Percentiles rank a stretch among this genome's conserved stretches.
Conservation (phyloP, 192 early-diverging fungal species). For the Backusella morwellensis region DNA sequence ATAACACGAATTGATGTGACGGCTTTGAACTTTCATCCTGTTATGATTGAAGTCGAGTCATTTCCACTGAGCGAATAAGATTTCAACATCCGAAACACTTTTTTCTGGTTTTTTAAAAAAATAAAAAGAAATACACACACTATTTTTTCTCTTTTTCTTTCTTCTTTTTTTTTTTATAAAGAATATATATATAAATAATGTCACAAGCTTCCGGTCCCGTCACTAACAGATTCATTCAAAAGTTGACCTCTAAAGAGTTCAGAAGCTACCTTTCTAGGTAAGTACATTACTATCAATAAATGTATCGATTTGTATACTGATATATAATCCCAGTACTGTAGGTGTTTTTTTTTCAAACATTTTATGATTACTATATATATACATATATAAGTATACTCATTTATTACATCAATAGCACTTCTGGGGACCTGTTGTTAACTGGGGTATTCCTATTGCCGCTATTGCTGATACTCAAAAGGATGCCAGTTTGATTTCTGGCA, state of each 20-base stretch:
- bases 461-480: conserved; percentile 90
- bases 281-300: neutral
- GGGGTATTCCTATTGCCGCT: conserved; percentile 96
- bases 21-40: conserved; percentile 6
- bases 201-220: conserved; percentile 42
- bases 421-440: conserved; percentile 72
- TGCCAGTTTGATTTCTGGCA: conserved; percentile 88
- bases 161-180: neutral
- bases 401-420: conserved; percentile 41
- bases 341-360: conserved; percentile 15
- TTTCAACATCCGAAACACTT: conserved; percentile 1
- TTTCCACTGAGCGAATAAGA: neutral
- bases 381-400: neutral
- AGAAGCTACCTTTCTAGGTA: conserved; percentile 71
- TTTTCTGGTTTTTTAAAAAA: neutral
- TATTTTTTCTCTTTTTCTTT: conserved; percentile 9
- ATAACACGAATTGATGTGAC: neutral
- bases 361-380: neutral
- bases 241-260: conserved; percentile 61
- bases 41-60: conserved; percentile 4
- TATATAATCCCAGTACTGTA: conserved; percentile 50
- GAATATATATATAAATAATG: conserved; percentile 19
- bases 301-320: neutral
- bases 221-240: conserved; percentile 42
- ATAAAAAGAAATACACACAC: neutral